Conservation (phyloP, 192 early-diverging fungal genomes). For the Paraglomus occultum region DNA sequence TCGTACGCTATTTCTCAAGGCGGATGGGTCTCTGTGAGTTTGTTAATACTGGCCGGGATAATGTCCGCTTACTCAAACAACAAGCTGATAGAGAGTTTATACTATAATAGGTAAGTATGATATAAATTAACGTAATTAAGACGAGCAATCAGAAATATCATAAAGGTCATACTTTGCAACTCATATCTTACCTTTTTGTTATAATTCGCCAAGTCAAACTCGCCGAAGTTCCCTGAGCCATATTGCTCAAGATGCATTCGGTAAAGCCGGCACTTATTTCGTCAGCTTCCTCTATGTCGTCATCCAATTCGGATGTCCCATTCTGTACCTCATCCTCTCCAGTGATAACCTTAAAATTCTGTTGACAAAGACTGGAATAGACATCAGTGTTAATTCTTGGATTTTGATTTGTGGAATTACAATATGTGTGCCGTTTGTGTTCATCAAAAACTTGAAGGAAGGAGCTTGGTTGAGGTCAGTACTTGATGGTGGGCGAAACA, state of each 20-base stretch:
- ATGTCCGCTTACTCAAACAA: constrained; percentile 73
- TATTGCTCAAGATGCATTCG: constrained; percentile 43
- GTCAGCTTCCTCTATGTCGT: constrained; percentile 55
- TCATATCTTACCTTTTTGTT: not conserved
- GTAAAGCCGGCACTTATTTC: constrained; percentile 45
- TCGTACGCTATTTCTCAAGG: constrained; percentile 60
- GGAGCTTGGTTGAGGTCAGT: constrained; percentile 51
- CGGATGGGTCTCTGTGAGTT: constrained; percentile 73
- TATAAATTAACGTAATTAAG: not conserved
- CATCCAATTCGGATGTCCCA: constrained; percentile 49
- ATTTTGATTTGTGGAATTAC: constrained; percentile 53
- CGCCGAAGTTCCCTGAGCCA: constrained; percentile 15
- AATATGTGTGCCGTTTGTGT: constrained; percentile 61
- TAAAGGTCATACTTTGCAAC: no score
- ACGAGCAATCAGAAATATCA: not conserved
- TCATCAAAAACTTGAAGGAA: constrained; percentile 68
- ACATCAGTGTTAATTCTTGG: constrained; percentile 49
- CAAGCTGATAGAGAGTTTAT: constrained; percentile 62
- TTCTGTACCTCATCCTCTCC: constrained; percentile 63
- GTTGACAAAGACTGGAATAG: constrained; percentile 41
- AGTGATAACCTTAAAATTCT: constrained; percentile 58
- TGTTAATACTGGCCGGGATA: constrained; percentile 64
- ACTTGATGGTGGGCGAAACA: not conserved
- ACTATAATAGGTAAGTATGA: constrained; percentile 42
- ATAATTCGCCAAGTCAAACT: constrained; percentile 8